Evolutionary conservation across 1,284 basidiomycete species (phyloP), one percentile per base, ranked within the genome.

Genomic region (Sporisorium scitamineum): DNA sequence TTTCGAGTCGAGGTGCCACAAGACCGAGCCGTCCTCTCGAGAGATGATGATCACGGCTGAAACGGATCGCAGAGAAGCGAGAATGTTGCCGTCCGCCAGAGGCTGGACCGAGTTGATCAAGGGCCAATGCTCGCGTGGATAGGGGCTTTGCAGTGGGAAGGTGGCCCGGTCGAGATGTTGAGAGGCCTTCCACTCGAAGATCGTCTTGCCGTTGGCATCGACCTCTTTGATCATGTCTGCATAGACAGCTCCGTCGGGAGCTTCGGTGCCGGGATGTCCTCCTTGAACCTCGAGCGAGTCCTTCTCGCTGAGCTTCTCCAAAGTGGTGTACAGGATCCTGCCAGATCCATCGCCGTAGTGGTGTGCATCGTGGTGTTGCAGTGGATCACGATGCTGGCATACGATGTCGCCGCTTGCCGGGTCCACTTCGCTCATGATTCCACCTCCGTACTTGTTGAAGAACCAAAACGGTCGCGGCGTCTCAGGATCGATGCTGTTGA

Each of bases 1-100:
- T n/a, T 50, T 50, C 3, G 47, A 50, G 47, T 50, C 47, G 27
- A 50, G 47, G 47, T 50, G 47, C 47, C 47, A 50, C 24, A 50
- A 10, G 27, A 50, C 11, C 4, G 47, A 50, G 14, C 47, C 47
- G 29, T 50, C 27, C 16, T 50, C 3, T 18, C 47, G 47, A n/a
- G 47, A 50, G 22, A 50, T 50, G 47, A 50, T 50, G 29, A 50
- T 50, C 27, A 50, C 47, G 8, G 47, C 47, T 2, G 47, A 50
- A 31, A 50, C 47, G 16, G 47, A 50, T 29, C 47, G 47, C 47
- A 50, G 47, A 3, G 47, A 50, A n/a, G 47, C 47, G 16, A 50
- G 47, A 31, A 50, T 50, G 47, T 50, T 50, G 26, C 47, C 47
- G 27, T 50, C 47, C 27, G 47, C 18, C 27, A 50, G 5, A 2